These are phyloP conservation scores for Penicillium roqueforti DNA, from an alignment of 495 filamentous ascomycete genomes.

Conservation along the genomic window DNA sequence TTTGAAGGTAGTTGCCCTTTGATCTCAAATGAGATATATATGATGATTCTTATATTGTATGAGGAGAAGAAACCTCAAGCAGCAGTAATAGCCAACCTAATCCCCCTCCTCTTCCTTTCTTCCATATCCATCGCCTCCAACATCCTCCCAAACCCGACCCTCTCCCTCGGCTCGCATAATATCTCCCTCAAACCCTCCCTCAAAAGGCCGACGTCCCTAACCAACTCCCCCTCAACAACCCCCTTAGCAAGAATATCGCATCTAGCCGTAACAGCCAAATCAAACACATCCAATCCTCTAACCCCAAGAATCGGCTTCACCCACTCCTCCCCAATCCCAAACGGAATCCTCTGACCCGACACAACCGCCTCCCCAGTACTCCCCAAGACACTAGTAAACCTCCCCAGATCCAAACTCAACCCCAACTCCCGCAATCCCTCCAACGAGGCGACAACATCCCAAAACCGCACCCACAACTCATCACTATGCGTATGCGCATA, in stretches of 20 bases:
- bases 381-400: conserved; percentile 22
- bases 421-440: conserved; percentile 18
- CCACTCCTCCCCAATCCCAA: conserved; percentile 31
- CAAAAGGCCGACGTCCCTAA: conserved; percentile 27
- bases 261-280: conserved; percentile 37
- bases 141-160: conserved; percentile 5
- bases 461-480: conserved; percentile 36
- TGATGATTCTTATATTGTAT: too few relatives aligned
- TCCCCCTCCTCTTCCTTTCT: conserved; percentile 1
- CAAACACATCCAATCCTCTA: conserved; percentile 31
- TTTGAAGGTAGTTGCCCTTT: too few relatives aligned
- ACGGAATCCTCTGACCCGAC: conserved; percentile 23
- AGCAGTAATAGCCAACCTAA: conserved; percentile 22
- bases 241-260: conserved; percentile 33
- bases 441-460: conserved; percentile 26
- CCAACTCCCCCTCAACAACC: conserved; percentile 28
- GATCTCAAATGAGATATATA: too few relatives aligned
- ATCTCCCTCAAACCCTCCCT: conserved; percentile 28
- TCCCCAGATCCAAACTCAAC: conserved; percentile 35
- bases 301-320: conserved; percentile 31
- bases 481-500: conserved; percentile 43
- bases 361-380: conserved; percentile 16
- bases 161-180: conserved; percentile 21
- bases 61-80: conserved; percentile 1
- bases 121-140: conserved; percentile 3